Conservation (phyloP, 805 yeast species). For the Tetrapisispora phaffii region DNA sequence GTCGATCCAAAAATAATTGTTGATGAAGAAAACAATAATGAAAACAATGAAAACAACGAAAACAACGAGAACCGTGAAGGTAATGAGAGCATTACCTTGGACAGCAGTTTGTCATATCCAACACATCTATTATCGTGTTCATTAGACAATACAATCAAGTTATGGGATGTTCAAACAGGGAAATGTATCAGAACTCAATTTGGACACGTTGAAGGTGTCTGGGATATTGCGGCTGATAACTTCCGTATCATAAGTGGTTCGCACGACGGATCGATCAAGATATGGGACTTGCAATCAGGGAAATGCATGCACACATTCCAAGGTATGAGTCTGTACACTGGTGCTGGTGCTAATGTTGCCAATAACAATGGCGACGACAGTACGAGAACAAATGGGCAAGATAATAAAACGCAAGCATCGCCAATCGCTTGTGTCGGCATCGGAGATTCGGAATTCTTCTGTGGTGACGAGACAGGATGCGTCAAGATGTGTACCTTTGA, state of each 20-base stretch:
- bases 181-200: slow-evolving; percentile 87
- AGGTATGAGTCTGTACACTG: slow-evolving; percentile 29
- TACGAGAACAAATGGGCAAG: background rate
- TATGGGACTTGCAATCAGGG: slow-evolving; percentile 95
- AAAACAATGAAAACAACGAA: slow-evolving; percentile 6
- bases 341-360: slow-evolving; percentile 23
- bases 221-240: slow-evolving; percentile 94
- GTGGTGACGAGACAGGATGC: slow-evolving; percentile 81
- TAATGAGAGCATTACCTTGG: slow-evolving; percentile 12
- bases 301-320: slow-evolving; percentile 89
- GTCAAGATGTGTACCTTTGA: slow-evolving; percentile 82
- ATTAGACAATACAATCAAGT: slow-evolving; percentile 81
- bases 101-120: slow-evolving; percentile 41
- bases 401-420: background rate
- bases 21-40: slow-evolving; percentile 3
- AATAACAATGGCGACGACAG: background rate
- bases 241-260: slow-evolving; percentile 92
- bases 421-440: slow-evolving; percentile 61
- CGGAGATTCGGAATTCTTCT: slow-evolving; percentile 81
- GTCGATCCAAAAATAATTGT: slow-evolving; percentile 30
- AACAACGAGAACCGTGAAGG: slow-evolving; percentile 5
- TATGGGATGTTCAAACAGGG: slow-evolving; percentile 85
- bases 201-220: slow-evolving; percentile 97
- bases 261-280: slow-evolving; percentile 81
- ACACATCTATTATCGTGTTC: slow-evolving; percentile 82